phyloP scores from a whole-genome alignment of 164 flowering plant species.

The Akebia trifoliata region DNA sequence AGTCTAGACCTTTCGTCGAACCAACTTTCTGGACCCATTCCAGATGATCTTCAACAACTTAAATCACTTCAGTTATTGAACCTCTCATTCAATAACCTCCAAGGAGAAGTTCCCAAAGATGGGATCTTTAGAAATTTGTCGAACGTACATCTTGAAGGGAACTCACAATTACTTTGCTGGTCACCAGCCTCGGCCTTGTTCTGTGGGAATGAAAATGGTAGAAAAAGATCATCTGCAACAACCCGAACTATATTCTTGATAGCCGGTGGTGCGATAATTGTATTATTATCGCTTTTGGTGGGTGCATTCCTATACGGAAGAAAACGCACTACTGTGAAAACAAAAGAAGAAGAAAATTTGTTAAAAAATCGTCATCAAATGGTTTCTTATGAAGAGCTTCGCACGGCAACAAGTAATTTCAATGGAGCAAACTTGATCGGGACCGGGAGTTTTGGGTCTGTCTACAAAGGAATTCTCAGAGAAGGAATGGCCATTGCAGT shows the following conservation, averaged over 20 bases:
- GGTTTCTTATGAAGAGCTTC: conserved; percentile 38
- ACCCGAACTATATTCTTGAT: too few relatives aligned
- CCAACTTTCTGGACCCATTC: conserved; percentile 45
- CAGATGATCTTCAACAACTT: conserved; percentile 19
- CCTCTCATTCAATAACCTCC: conserved; percentile 40
- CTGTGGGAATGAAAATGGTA: too few relatives aligned
- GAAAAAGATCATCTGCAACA: too few relatives aligned
- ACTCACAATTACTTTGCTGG: too few relatives aligned
- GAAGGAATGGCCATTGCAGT: conserved; percentile 30
- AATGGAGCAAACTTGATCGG: conserved; percentile 37
- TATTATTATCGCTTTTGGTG: too few relatives aligned
- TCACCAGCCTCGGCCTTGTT: too few relatives aligned
- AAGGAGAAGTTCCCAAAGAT: conserved; percentile 37
- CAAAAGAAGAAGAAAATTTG: not conserved
- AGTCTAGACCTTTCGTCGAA: conserved; percentile 46
- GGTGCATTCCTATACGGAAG: too few relatives aligned
- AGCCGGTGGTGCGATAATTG: too few relatives aligned
- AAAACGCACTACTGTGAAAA: not conserved
- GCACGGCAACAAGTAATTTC: conserved; percentile 34
- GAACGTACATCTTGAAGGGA: conserved; percentile 28
- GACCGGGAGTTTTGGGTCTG: conserved; percentile 51
- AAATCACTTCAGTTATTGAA: conserved; percentile 27
- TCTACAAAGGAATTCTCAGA: conserved; percentile 35
- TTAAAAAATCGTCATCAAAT: conserved; percentile 18
- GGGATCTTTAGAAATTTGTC: conserved; percentile 31